Evolutionary conservation across 2,329 filamentous ascomycete species (phyloP).

Genomic region (Clarireedia homoeocarpa): DNA sequence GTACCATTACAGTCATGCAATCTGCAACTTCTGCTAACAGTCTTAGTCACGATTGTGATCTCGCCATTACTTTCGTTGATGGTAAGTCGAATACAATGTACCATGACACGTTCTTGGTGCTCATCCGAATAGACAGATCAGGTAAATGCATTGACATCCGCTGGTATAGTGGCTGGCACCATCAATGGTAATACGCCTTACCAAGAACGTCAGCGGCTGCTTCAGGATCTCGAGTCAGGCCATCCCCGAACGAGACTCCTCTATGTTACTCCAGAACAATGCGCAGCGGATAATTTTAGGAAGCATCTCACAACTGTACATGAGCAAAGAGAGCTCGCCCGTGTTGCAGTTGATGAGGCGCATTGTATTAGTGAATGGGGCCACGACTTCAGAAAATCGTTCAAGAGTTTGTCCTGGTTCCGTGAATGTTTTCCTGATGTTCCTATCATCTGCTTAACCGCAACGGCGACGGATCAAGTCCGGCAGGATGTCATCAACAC

Average conservation of each 20-base stretch:
- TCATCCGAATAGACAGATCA: slow-evolving; percentile 66
- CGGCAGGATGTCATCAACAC: slow-evolving; percentile 74
- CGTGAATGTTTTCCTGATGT: slow-evolving; percentile 73
- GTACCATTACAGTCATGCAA: no score
- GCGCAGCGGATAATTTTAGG: slow-evolving; percentile 69
- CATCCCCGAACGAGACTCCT: slow-evolving; percentile 77
- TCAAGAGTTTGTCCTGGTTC: slow-evolving; percentile 83
- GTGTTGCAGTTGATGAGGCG: slow-evolving; percentile 87
- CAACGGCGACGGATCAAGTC: slow-evolving; percentile 77
- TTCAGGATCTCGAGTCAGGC: slow-evolving; percentile 77
- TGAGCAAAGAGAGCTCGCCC: slow-evolving; percentile 73
- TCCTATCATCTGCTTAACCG: slow-evolving; percentile 87
- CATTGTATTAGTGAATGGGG: slow-evolving; percentile 99
- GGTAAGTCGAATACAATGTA: slow-evolving; percentile 39
- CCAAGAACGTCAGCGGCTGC: slow-evolving; percentile 57
- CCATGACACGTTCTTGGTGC: background rate
- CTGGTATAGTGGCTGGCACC: slow-evolving; percentile 72
- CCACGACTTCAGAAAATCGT: slow-evolving; percentile 91
- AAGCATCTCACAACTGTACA: slow-evolving; percentile 65
- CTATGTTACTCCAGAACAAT: slow-evolving; percentile 90
- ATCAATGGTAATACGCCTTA: slow-evolving; percentile 76
- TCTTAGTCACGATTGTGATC: slow-evolving; percentile 75
- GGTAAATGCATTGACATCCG: slow-evolving; percentile 67
- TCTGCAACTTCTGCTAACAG: slow-evolving; percentile 14
- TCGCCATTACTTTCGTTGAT: slow-evolving; percentile 86